Conservation (phyloP, 2,329 filamentous ascomycete genomes). For the Penicillium brevicompactum region DNA sequence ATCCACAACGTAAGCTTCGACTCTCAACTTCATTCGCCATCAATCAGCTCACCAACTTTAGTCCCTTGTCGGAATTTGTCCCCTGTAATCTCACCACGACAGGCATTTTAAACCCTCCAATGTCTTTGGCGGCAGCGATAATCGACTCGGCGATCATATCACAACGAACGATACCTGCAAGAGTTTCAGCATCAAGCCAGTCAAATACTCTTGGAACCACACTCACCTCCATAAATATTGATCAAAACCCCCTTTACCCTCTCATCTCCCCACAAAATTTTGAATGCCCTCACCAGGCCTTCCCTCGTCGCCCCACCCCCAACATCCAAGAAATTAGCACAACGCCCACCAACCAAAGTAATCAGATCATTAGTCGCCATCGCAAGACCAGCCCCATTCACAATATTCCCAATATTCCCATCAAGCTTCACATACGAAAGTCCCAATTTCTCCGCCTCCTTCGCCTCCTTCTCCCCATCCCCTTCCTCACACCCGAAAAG, state of each 20-base stretch:
- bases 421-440: slow-evolving; percentile 35
- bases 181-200: neutral
- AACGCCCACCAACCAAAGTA: slow-evolving; percentile 26
- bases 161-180: slow-evolving; percentile 51
- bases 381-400: slow-evolving; percentile 39
- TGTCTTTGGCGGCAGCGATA: slow-evolving; percentile 43
- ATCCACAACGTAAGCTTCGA: neutral
- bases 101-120: slow-evolving; percentile 44
- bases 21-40: neutral
- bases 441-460: slow-evolving; percentile 39
- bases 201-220: neutral
- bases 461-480: slow-evolving; percentile 32
- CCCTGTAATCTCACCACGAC: slow-evolving; percentile 53
- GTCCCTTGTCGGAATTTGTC: slow-evolving; percentile 47
- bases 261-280: slow-evolving; percentile 27
- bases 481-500: slow-evolving; percentile 44
- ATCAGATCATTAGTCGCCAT: slow-evolving; percentile 40
- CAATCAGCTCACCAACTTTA: slow-evolving; percentile 42
- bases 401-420: slow-evolving; percentile 37
- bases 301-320: slow-evolving; percentile 33
- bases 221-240: slow-evolving; percentile 53
- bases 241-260: slow-evolving; percentile 50
- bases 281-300: slow-evolving; percentile 32
- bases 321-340: slow-evolving; percentile 38
- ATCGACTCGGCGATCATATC: slow-evolving; percentile 57